Conservation (phyloP, 1,284 basidiomycete species). For the Microbotryomycetes sp. region DNA sequence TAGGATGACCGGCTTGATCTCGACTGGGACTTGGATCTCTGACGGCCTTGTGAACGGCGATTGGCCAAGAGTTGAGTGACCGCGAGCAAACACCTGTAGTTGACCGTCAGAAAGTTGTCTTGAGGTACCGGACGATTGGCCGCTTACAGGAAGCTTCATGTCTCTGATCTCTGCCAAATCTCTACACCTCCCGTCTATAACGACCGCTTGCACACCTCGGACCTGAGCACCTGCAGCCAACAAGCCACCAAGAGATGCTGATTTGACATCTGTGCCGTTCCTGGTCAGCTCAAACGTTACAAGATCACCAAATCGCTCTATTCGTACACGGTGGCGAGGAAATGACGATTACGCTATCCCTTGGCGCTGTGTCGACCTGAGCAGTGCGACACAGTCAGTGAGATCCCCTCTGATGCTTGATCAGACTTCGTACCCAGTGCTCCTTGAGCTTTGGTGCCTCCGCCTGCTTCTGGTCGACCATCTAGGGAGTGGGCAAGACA, state of each 20-base stretch:
- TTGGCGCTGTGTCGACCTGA: constrained; percentile 60
- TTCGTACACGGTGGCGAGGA: constrained; percentile 62
- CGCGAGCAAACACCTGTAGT: constrained; percentile 59
- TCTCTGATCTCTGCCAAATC: constrained; percentile 69
- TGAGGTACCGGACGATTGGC: constrained; percentile 5
- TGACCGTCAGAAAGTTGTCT: neutral
- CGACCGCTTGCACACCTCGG: constrained; percentile 60
- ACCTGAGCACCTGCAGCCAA: constrained; percentile 77
- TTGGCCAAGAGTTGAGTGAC: constrained; percentile 79
- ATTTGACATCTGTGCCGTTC: constrained; percentile 58
- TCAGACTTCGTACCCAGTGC: constrained; percentile 55
- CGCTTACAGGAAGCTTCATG: constrained; percentile 53
- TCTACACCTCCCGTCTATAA: constrained; percentile 71
- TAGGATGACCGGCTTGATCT: constrained; percentile 48
- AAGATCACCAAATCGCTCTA: neutral
- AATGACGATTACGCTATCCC: constrained; percentile 65
- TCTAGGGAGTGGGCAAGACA: too few species aligned
- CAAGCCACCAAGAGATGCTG: constrained; percentile 84
- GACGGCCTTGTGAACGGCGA: constrained; percentile 78
- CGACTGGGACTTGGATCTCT: constrained; percentile 64
- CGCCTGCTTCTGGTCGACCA: constrained; percentile 60
- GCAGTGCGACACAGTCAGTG: too few species aligned
- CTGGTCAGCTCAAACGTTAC: neutral
- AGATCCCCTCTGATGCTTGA: too few species aligned
- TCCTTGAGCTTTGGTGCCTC: constrained; percentile 57